These are phyloP conservation scores for Paraphoma chrysanthemicola DNA, from an alignment of 2,329 filamentous ascomycete species.

Conservation along the genomic window DNA sequence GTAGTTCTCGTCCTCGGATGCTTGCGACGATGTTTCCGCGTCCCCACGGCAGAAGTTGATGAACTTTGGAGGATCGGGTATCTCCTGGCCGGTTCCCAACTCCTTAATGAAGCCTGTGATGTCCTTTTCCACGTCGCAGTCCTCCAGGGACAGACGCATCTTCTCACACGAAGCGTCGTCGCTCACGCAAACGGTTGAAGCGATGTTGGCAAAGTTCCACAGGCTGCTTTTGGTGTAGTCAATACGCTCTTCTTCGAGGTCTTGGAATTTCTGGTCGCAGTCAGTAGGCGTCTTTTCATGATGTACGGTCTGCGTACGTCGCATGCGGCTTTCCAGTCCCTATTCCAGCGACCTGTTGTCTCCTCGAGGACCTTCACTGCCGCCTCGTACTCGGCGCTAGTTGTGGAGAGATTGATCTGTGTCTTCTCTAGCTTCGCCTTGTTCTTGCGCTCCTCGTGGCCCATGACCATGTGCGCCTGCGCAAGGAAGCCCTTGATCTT, in stretches of 20 bases:
- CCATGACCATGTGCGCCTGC: conserved; percentile 99
- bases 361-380: conserved; percentile 94
- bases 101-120: conserved; percentile 89
- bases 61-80: conserved; percentile 94
- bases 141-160: conserved; percentile 88
- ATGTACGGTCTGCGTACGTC: conserved; percentile 58
- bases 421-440: conserved; percentile 99
- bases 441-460: conserved; percentile 97
- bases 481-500: conserved; percentile 99
- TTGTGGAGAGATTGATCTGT: conserved; percentile 89
- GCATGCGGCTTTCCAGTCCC: conserved; percentile 97
- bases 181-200: conserved; percentile 96
- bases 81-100: conserved; percentile 91
- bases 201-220: conserved; percentile 97
- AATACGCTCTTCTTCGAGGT: conserved; percentile 93
- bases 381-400: conserved; percentile 91
- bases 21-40: conserved; percentile 79
- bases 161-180: conserved; percentile 95
- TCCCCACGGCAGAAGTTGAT: conserved; percentile 98
- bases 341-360: conserved; percentile 93
- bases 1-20: conserved; percentile 86
- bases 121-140: conserved; percentile 96
- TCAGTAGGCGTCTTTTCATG: conserved; percentile 6
- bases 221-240: conserved; percentile 98
- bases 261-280: conserved; percentile 83